Evolutionary conservation across 2,329 filamentous ascomycete genomes (phyloP).

Genomic region (Colletotrichum chrysophilum): DNA sequence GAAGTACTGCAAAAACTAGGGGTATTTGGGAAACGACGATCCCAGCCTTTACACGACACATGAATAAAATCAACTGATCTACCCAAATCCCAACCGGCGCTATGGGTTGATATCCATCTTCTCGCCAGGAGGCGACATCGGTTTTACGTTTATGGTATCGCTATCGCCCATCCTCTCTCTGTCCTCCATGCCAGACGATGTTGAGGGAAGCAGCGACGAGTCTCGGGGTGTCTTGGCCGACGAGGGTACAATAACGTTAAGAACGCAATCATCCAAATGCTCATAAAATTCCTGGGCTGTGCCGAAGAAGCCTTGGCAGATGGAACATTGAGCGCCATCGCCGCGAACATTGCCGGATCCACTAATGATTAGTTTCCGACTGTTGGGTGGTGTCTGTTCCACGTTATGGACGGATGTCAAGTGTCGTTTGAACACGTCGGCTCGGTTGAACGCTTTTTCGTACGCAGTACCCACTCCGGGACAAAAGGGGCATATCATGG

Average conservation of each 20-base stretch:
- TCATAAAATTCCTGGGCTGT: constrained; percentile 97
- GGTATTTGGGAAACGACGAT: constrained; percentile 9
- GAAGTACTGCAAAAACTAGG: not conserved
- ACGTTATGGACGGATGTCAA: constrained; percentile 92
- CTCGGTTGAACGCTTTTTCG: constrained; percentile 95
- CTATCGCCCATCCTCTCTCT: not conserved
- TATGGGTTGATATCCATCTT: constrained; percentile 21
- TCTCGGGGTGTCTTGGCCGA: constrained; percentile 13
- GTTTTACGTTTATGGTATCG: not conserved
- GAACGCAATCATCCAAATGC: constrained; percentile 77
- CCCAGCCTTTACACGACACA: not conserved
- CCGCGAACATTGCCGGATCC: constrained; percentile 25
- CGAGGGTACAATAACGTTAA: constrained; percentile 62
- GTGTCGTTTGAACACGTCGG: constrained; percentile 97
- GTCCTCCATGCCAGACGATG: not conserved
- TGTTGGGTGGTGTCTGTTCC: constrained; percentile 92
- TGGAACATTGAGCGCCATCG: constrained; percentile 85
- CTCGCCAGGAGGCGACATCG: constrained; percentile 1
- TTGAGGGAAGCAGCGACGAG: constrained; percentile 2
- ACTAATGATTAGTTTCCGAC: constrained; percentile 71
- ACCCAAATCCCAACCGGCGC: not conserved
- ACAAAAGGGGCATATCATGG: constrained; percentile 97
- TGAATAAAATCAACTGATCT: not conserved
- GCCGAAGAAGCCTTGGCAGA: constrained; percentile 79
- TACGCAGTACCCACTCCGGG: constrained; percentile 84